Evolutionary conservation across 352 stramenopile genomes (phyloP), one percentile per base, ranked within the genome.

Genomic region (Peronospora farinosa): DNA sequence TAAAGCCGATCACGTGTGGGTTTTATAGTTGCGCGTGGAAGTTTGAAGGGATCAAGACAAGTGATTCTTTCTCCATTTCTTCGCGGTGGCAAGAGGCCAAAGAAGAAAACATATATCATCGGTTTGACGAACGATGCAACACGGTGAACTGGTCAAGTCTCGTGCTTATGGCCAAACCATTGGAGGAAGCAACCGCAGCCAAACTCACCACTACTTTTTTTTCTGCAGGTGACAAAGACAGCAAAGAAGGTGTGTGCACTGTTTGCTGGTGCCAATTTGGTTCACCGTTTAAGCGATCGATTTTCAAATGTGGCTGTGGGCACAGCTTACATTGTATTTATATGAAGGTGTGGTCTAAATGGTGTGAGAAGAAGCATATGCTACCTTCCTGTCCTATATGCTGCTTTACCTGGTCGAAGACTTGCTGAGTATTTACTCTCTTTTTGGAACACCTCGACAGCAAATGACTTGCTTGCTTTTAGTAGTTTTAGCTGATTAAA

Each of bases 1-100:
- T 74, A 2, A 48, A 54, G 6, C 61, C 61, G 2, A 16, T 66
- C 8, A 61, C 57, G 0, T 74, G 62, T 36, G 65, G 57, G 0
- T 68, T 71, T 40, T 69, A 71, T 31, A 44, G 64, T 16, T 74
- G 65, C 15, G 42, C 36, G 1, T 74, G 65, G 61, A 57, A 60
- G 39, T 74, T 46, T 40, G 65, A 74, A 11, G 65, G 57, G 10
- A 45, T 63, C 0, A 50, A 53, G 1, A 9, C 49, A 11, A 39
- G 17, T 13, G 44, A 60, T 42, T 3, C 19, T 2, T 43, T 19
- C 7, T 53, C 47, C 0, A 41, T 69, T 9, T 56, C 21, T 9
- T 73, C 60, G 7, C 36, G 39, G 7, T 73, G 65, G 60, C 55
- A 60, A n/a, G 25, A 47, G 7, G 45, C 54, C 2, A 5, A 31